Conservation (phyloP, 2,329 filamentous ascomycete genomes). For the Knufia petricola region DNA sequence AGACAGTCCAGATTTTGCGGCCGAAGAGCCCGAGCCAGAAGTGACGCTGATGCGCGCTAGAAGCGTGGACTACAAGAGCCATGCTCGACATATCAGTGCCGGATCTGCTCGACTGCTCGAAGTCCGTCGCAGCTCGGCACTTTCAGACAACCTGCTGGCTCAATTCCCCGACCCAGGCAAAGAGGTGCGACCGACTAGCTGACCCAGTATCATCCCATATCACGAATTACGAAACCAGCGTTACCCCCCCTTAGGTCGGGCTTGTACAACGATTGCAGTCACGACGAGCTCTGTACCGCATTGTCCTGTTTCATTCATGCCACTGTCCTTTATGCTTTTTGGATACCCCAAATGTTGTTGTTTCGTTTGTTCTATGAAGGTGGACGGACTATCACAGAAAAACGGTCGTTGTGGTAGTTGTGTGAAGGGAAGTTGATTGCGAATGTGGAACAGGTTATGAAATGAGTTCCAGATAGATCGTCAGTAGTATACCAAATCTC, state of each 20-base stretch:
- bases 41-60: slow-evolving; percentile 45
- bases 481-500: background rate
- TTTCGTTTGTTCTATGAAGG: slow-evolving; percentile 2
- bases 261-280: background rate
- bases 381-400: background rate
- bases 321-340: slow-evolving; percentile 3
- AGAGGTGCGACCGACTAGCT: background rate
- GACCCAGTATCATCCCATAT: background rate
- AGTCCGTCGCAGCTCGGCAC: slow-evolving; percentile 48
- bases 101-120: slow-evolving; percentile 68
- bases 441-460: background rate
- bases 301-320: background rate
- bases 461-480: background rate
- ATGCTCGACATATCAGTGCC: slow-evolving; percentile 63
- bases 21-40: slow-evolving; percentile 22
- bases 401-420: background rate
- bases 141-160: slow-evolving; percentile 30
- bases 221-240: slow-evolving; percentile 4
- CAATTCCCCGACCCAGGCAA: background rate
- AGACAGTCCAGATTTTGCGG: slow-evolving; percentile 24
- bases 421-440: background rate
- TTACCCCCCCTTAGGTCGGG: background rate
- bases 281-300: background rate
- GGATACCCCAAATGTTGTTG: slow-evolving; percentile 6
- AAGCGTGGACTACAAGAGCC: slow-evolving; percentile 59